phyloP scores from a whole-genome alignment of 1,284 basidiomycete genomes.

The Moesziomyces sp. region DNA sequence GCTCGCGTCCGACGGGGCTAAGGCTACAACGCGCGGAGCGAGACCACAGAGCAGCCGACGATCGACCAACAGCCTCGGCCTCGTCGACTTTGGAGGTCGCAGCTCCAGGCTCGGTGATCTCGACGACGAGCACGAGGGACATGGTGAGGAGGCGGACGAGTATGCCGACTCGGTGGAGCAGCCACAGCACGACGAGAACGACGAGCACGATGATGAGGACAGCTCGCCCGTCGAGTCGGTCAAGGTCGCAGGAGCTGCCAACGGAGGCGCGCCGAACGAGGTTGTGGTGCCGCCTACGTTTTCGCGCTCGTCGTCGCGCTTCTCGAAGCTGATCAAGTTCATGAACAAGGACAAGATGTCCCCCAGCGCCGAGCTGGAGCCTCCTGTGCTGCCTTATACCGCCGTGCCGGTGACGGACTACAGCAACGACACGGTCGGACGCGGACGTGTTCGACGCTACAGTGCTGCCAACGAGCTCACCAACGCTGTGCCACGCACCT shows the following conservation, averaged over 20 bases:
- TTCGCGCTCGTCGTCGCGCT: slow-evolving; percentile 33
- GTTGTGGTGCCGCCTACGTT: slow-evolving; percentile 14
- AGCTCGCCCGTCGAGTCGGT: slow-evolving; percentile 10
- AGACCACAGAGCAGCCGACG: slow-evolving; percentile 18
- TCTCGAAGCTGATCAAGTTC: slow-evolving; percentile 42
- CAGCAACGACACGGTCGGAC: slow-evolving; percentile 5
- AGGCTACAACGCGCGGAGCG: slow-evolving; percentile 5
- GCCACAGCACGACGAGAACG: slow-evolving; percentile 12
- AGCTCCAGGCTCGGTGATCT: slow-evolving; percentile 13
- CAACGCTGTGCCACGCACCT: slow-evolving; percentile 1
- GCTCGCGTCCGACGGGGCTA: slow-evolving; percentile 13
- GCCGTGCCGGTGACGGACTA: slow-evolving; percentile 13
- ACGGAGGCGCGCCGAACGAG: slow-evolving; percentile 7
- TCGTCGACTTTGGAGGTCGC: slow-evolving; percentile 21
- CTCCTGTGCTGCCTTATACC: background rate
- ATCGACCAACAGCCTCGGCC: slow-evolving; percentile 28
- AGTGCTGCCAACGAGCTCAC: slow-evolving; percentile 34
- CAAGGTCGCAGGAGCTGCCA: slow-evolving; percentile 23
- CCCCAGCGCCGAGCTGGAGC: slow-evolving; percentile 17
- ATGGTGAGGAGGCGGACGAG: slow-evolving; percentile 12
- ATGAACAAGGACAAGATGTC: slow-evolving; percentile 38
- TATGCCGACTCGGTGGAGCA: slow-evolving; percentile 30
- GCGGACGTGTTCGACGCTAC: slow-evolving; percentile 33
- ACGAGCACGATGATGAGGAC: slow-evolving; percentile 13
- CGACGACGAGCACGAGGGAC: slow-evolving; percentile 1